Evolutionary conservation across 345 rosid genomes (phyloP).

Genomic region (Corymbia maculata): DNA sequence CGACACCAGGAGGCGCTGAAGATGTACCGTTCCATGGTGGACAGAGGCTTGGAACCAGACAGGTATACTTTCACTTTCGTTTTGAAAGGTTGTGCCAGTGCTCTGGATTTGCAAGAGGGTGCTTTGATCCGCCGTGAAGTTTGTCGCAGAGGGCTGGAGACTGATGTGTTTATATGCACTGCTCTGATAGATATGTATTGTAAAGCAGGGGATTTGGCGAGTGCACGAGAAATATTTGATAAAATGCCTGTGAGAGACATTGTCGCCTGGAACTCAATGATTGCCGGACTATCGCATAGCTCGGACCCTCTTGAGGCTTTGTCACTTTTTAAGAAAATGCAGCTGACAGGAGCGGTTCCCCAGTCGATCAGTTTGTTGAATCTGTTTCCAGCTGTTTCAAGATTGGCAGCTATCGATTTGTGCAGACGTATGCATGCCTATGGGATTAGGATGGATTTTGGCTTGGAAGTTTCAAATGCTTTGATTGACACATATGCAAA

Average conservation of each 20-base stretch:
- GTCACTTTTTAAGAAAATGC: constrained; percentile 28
- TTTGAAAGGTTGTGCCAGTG: constrained; percentile 49
- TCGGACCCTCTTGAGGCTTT: constrained; percentile 20
- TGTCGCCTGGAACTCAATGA: constrained; percentile 42
- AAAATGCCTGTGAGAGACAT: constrained; percentile 37
- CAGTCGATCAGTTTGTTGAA: constrained; percentile 39
- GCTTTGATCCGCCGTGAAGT: constrained; percentile 29
- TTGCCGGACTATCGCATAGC: constrained; percentile 31
- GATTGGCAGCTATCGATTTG: constrained; percentile 19
- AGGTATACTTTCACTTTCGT: constrained; percentile 51
- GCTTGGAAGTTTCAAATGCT: constrained; percentile 25
- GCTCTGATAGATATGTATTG: constrained; percentile 43
- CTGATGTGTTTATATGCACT: constrained; percentile 44
- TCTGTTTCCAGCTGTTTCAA: constrained; percentile 53
- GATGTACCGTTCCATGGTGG: constrained; percentile 25
- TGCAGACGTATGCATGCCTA: constrained; percentile 47
- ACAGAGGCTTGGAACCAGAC: constrained; percentile 33
- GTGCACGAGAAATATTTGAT: constrained; percentile 41
- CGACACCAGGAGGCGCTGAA: constrained; percentile 26
- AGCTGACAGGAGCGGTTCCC: constrained; percentile 8
- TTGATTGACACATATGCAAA: constrained; percentile 50
- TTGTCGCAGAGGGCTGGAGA: constrained; percentile 26
- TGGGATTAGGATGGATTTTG: constrained; percentile 31
- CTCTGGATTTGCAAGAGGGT: constrained; percentile 32
- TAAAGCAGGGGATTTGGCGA: constrained; percentile 27